Conservation (phyloP, 1,139 yeast species). For the Protomyces inouyei region DNA sequence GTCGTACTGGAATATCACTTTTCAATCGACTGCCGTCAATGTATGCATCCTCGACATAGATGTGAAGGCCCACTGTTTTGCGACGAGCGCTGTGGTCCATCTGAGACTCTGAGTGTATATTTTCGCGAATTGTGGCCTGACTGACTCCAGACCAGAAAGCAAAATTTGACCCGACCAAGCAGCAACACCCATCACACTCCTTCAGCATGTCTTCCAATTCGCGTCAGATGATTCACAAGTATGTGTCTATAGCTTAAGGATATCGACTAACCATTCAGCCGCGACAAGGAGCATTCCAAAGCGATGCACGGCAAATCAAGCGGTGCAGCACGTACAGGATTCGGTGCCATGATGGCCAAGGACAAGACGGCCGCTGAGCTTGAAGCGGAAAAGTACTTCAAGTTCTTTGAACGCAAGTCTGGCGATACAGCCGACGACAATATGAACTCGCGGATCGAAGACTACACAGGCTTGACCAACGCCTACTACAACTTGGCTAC, state of each 20-base stretch:
- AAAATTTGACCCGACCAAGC: neutral
- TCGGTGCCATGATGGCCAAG: constrained; percentile 71
- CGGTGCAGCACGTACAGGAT: constrained; percentile 61
- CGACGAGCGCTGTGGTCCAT: no score
- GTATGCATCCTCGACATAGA: no score
- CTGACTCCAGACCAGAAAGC: neutral
- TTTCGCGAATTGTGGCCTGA: neutral
- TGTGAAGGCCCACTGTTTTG: no score
- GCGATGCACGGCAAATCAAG: constrained; percentile 73
- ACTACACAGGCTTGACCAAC: constrained; percentile 85
- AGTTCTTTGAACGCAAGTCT: constrained; percentile 74
- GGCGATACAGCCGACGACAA: constrained; percentile 68
- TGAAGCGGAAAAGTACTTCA: constrained; percentile 85
- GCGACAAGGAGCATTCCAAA: constrained; percentile 37
- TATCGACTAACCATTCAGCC: neutral
- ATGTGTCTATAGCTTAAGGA: neutral
- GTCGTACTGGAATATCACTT: no score
- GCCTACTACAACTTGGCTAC: constrained; percentile 77
- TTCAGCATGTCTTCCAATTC: neutral
- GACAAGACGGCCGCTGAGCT: constrained; percentile 71
- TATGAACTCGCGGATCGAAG: constrained; percentile 56
- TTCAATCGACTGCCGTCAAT: no score
- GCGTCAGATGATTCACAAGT: constrained; percentile 22
- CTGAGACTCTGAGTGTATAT: no score
- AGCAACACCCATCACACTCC: neutral